Evolutionary conservation across 202 grass and related monocot species (phyloP), one percentile per base, ranked within the genome.

Genomic region (Cymbopogon flexuosus): DNA sequence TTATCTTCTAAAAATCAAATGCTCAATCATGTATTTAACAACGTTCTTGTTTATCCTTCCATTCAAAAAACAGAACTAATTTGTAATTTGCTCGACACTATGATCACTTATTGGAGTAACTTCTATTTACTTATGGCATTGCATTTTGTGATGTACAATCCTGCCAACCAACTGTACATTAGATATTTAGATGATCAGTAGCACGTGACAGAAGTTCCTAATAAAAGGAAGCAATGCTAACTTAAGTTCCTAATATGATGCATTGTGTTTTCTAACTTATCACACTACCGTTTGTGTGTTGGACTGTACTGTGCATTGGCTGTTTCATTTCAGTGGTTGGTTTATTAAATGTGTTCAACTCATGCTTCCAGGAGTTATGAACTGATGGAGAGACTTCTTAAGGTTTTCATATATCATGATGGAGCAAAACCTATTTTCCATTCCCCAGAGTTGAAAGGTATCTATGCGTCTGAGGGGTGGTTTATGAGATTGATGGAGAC

Each of bases 391-490:
- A 85, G 49, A 40, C 68, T 93, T 81, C 83, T 97, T 62, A 97
- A 94, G 81, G 84, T 94, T 74, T 97, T 91, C 35, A 89, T 94
- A 86, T 97, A 94, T 73, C 80, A 91, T 78, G 94, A 97, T 56
- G 94, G 94, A 58, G 72, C 66, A 13, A 90, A 84, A 79, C 94
- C 94, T 35, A 89, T 97, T 80, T 97, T 94, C 29, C 94, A 94
- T 84, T 86, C 87, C 12, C 94, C 92, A 0, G 85, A 90, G 51
- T 78, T 97, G 41, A 92, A 90, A 73, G 94, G 94, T 62, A 97
- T 97, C 58, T 97, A 97, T 57, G 90, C 92, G 8, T 97, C 92
- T 16, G 94, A 97, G 82, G 92, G 94, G 2, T 97, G 94, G 94
- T 97, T 97, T 82, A 97, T 97, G 91, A 97, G 82, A 89, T 72